These are phyloP conservation scores for Penicillium subrubescens DNA, from an alignment of 495 filamentous ascomycete species.

Conservation along the genomic window DNA sequence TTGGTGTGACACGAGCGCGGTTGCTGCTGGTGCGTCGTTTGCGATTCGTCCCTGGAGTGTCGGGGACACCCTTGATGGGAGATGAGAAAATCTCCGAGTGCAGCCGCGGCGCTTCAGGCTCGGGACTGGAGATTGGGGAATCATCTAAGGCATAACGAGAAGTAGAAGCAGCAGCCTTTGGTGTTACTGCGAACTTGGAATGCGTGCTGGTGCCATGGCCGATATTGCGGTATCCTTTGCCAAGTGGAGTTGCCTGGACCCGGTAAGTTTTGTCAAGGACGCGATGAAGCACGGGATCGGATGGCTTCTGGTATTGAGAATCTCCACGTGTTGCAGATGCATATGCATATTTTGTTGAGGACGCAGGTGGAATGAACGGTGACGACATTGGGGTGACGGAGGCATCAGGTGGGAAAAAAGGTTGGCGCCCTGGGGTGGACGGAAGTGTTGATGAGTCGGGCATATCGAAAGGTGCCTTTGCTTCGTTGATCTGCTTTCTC, in stretches of 20 bases:
- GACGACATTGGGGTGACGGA: slow-evolving; percentile 45
- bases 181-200: slow-evolving; percentile 41
- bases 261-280: slow-evolving; percentile 93
- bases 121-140: slow-evolving; percentile 75
- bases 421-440: slow-evolving; percentile 41
- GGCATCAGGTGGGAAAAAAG: slow-evolving; percentile 33
- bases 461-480: slow-evolving; percentile 37
- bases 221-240: slow-evolving; percentile 36
- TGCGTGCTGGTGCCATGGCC: slow-evolving; percentile 28
- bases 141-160: slow-evolving; percentile 40
- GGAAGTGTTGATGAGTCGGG: slow-evolving; percentile 46
- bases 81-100: slow-evolving; percentile 86
- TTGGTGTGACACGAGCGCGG: slow-evolving; percentile 43
- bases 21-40: slow-evolving; percentile 40
- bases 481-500: slow-evolving; percentile 32
- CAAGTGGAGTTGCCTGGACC: slow-evolving; percentile 85
- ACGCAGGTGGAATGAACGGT: slow-evolving; percentile 53
- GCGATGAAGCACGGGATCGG: slow-evolving; percentile 80
- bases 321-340: slow-evolving; percentile 36
- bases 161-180: slow-evolving; percentile 31
- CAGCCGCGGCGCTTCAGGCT: slow-evolving; percentile 77
- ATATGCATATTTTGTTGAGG: slow-evolving; percentile 36
- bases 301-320: slow-evolving; percentile 38
- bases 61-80: slow-evolving; percentile 47
- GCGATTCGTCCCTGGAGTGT: slow-evolving; percentile 40